Evolutionary conservation across 179 eudicot species (phyloP).

Genomic region (Drosera spatulata): DNA sequence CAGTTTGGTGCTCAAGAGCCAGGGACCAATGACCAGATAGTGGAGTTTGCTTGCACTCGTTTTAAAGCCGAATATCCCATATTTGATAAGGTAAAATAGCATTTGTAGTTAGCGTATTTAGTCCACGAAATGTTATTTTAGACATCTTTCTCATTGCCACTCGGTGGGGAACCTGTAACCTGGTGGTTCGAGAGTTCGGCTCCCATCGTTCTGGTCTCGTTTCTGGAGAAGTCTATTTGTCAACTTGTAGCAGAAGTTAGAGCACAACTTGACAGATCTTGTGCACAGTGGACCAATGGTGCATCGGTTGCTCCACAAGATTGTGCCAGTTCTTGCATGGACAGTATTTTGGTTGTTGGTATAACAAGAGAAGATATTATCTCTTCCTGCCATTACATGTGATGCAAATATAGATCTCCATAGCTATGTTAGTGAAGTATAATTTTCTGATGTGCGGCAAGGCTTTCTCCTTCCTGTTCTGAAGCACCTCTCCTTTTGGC

Average conservation of each 20-base stretch:
- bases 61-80: conserved; percentile 17
- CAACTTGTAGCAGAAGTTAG: too few species aligned
- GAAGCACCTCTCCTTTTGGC: neutral
- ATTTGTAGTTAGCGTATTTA: neutral
- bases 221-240: too few species aligned
- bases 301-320: too few species aligned
- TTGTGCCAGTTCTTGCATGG: too few species aligned
- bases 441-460: neutral
- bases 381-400: too few species aligned
- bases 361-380: too few species aligned
- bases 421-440: neutral
- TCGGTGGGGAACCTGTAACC: neutral
- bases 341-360: too few species aligned
- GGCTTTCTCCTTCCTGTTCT: neutral
- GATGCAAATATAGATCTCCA: neutral
- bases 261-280: too few species aligned
- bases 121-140: neutral
- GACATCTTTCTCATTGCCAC: neutral
- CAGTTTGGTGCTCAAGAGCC: conserved; percentile 94
- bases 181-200: too few species aligned
- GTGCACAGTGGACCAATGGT: too few species aligned
- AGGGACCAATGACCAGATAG: conserved; percentile 68
- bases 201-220: too few species aligned
- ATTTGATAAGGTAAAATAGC: conserved; percentile 57
- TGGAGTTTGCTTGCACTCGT: conserved; percentile 88